Evolutionary conservation across 1,139 yeast species (phyloP), one percentile per base, ranked within the genome.

Genomic region (Yamadazyma conglobata): DNA sequence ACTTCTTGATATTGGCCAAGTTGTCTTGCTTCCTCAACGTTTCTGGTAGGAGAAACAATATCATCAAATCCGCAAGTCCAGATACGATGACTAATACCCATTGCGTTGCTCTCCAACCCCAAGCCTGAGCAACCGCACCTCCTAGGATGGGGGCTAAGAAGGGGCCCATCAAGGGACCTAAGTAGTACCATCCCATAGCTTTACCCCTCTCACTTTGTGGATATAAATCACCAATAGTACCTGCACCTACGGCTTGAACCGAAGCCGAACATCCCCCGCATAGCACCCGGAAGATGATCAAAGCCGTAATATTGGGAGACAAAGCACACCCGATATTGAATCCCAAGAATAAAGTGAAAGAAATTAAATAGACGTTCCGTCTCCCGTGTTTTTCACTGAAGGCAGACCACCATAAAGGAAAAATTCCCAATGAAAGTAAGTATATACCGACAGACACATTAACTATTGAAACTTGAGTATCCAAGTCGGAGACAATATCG

Each of bases 61-160:
- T 59, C 27, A 73, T 43, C 1, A 76, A 12, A 19, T 71, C 61
- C 35, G 76, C 70, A 10, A 69, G 52, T 0, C 80, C 87, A 1
- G 85, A 73, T 25, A 83, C 56, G 19, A 82, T 80, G 19, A 81
- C 85, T 55, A 85, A 60, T 33, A 84, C 76, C 93, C 95, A 87
- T 48, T 83, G 93, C 3, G 95, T 84, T 3, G 91, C 86, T 50
- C 95, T 66, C 95, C 95, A 87, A 5, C 86, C 86, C 81, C 88
- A 83, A 8, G 68, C 70, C 30, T 72, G 64, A 4, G 85, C 73
- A 15, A 87, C 71, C 2, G 79, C 77, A 38, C 95, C 93, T 30
- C 95, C 95, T 26, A 86, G 55, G 18, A 86, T 79, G 0, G 96
- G 96, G 8, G 93, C 79, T 6, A 84, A 44, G 35, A 87, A 65